A percentile compares a stretch with the other conserved stretches of the same genome.
phyloP scores from a whole-genome alignment of 176 grass and related monocot species.

The Ensete ventricosum region DNA sequence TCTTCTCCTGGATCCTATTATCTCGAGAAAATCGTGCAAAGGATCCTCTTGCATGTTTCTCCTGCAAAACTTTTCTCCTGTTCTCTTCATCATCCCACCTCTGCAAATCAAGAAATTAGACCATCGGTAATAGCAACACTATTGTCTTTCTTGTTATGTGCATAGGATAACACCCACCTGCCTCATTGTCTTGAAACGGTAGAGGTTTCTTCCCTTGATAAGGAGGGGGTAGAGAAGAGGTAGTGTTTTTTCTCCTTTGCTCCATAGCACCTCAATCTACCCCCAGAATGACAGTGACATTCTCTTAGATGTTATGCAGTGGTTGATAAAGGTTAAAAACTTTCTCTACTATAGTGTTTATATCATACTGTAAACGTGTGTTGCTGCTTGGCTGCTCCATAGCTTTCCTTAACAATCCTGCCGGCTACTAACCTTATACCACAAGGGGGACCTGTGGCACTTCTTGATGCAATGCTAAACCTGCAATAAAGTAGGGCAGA shows the following conservation, averaged over 20 bases:
- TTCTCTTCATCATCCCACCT: constrained; percentile 48
- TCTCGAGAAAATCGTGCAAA: constrained; percentile 30
- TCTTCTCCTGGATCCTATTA: constrained; percentile 38
- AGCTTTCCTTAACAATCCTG: constrained; percentile 50
- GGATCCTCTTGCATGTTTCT: constrained; percentile 44
- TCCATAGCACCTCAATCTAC: constrained; percentile 63
- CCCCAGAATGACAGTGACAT: constrained; percentile 4
- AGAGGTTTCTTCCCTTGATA: constrained; percentile 60
- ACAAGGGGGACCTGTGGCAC: constrained; percentile 21
- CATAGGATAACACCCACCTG: constrained; percentile 24
- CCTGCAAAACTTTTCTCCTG: constrained; percentile 35
- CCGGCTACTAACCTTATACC: constrained; percentile 39
- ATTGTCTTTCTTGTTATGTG: not conserved
- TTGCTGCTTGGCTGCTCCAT: constrained; percentile 46
- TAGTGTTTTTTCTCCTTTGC: constrained; percentile 43
- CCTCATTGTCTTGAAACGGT: constrained; percentile 44
- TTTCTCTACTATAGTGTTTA: not conserved
- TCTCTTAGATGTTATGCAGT: constrained; percentile 1
- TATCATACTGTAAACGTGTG: constrained; percentile 52
- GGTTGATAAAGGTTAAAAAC: not conserved
- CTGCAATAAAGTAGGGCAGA: constrained; percentile 15
- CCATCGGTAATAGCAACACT: not conserved
- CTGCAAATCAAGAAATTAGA: constrained; percentile 22
- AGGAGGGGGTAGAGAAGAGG: constrained; percentile 36
- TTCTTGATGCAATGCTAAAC: constrained; percentile 32